These are phyloP conservation scores for Cytidiella melzeri DNA, from an alignment of 768 basidiomycete genomes.

Conservation along the genomic window DNA sequence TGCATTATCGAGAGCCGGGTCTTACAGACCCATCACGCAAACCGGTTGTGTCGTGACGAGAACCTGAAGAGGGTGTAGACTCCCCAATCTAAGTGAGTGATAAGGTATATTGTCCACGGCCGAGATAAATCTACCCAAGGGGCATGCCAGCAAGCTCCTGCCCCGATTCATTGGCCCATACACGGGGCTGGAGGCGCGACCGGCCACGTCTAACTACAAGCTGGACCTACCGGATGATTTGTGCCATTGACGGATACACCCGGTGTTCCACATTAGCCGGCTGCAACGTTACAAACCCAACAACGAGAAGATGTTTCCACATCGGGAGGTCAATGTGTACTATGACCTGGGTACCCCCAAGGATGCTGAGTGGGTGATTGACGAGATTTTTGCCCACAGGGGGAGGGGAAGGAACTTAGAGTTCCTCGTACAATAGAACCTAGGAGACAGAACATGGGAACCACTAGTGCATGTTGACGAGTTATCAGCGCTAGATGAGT, in stretches of 20 bases:
- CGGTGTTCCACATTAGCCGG: slow-evolving; percentile 29
- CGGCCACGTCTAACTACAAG: slow-evolving; percentile 22
- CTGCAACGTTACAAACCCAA: slow-evolving; percentile 25
- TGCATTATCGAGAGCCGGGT: slow-evolving; percentile 28
- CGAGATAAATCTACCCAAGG: slow-evolving; percentile 31
- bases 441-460: too few species aligned
- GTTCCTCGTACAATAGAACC: slow-evolving; percentile 15
- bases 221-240: slow-evolving; percentile 25
- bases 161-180: slow-evolving; percentile 37
- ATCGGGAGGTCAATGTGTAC: too few species aligned
- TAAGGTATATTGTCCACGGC: slow-evolving; percentile 32
- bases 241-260: slow-evolving; percentile 24
- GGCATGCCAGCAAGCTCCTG: slow-evolving; percentile 27
- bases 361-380: slow-evolving; percentile 32
- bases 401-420: slow-evolving; percentile 4
- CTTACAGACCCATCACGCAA: slow-evolving; percentile 23
- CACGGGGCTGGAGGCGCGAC: slow-evolving; percentile 16
- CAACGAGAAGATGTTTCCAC: slow-evolving; percentile 32
- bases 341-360: too few species aligned
- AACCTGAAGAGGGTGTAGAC: too few species aligned
- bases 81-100: slow-evolving; percentile 17
- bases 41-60: slow-evolving; percentile 12
- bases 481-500: too few species aligned
- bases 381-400: slow-evolving; percentile 25
- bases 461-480: too few species aligned